Evolutionary conservation across 1,284 basidiomycete genomes (phyloP), one percentile per base, ranked within the genome.

Genomic region (Pyrrhoderma noxium): DNA sequence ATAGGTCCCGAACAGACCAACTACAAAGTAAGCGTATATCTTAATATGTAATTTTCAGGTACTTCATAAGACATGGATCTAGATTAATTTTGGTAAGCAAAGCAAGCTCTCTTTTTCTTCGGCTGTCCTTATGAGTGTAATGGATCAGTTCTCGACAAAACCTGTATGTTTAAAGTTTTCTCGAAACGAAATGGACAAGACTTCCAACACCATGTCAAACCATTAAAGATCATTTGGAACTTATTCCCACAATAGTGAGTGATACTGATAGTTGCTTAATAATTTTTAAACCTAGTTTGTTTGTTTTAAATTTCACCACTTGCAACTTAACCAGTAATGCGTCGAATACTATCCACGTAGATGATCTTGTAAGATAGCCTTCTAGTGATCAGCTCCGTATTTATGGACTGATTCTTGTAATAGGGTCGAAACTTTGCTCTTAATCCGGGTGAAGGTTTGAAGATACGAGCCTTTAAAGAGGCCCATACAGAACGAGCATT

Each of bases 121-220:
- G 34, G 46, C 16, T 47, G 16, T 31, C 40, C 51, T 37, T 49
- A 46, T n/a, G 35, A 42, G 39, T 34, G 59, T 57, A 61, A 67
- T 43, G 54, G 54, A 47, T 58, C 64, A 81, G 88, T 92, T 0
- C 73, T 93, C 13, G 91, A 94, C 71, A 85, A 89, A 60, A 86
- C 81, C 0, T 80, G 78, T 48, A 95, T 95, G 92, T 94, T 94
- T 64, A 86, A 82, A 3, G 88, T 94, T 2, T 92, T 92, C 61
- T 81, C 81, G 0, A 74, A 75, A 58, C 74, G 82, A 44, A 79
- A 87, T 51, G 83, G 82, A 11, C 82, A 89, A 62, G 75, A 82
- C 18, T 85, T 83, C 72, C 79, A 79, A 52, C 91, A 94, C 62
- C 83, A 79, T 16, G 89, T 92, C 39, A 91, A 93, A 63, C 77